phyloP scores from a whole-genome alignment of 1,284 basidiomycete species.

The Athelia psychrophila region DNA sequence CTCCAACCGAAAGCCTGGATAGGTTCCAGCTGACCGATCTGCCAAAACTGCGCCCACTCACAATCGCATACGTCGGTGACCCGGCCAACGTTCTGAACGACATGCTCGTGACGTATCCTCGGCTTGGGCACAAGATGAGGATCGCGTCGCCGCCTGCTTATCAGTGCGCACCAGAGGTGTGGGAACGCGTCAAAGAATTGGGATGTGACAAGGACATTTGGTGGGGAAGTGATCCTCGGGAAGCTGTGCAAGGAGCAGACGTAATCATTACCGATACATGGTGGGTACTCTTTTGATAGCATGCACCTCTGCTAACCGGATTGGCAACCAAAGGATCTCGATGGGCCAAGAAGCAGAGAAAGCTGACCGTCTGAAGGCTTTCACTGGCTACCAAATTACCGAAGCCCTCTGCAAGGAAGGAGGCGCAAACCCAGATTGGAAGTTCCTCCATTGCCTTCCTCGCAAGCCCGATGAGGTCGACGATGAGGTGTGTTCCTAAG shows the following conservation, averaged over 20 bases:
- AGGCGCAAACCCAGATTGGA: constrained; percentile 87
- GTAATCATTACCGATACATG: constrained; percentile 96
- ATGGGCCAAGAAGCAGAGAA: constrained; percentile 99
- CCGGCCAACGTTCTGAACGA: constrained; percentile 96
- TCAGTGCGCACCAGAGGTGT: constrained; percentile 76
- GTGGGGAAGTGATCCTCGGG: constrained; percentile 78
- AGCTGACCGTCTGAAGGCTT: constrained; percentile 83
- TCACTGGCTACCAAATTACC: constrained; percentile 93
- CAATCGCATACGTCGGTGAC: constrained; percentile 93
- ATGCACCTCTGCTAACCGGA: constrained; percentile 1
- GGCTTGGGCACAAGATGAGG: constrained; percentile 85
- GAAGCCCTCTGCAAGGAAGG: constrained; percentile 77
- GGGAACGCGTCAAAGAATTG: constrained; percentile 72
- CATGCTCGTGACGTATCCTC: constrained; percentile 93
- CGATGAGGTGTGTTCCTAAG: constrained; percentile 66
- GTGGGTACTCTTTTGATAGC: constrained; percentile 37
- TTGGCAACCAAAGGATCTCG: constrained; percentile 72
- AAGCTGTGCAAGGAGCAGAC: constrained; percentile 89
- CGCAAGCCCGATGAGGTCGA: constrained; percentile 93
- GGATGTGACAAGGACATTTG: constrained; percentile 70
- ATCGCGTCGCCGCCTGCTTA: constrained; percentile 81
- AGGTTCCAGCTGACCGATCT: constrained; percentile 24
- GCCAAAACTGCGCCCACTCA: constrained; percentile 60
- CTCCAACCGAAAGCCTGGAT: neutral
- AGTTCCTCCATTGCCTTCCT: constrained; percentile 96